Evolutionary conservation across 129 eudicot genomes (phyloP), one percentile per base, ranked within the genome.

Genomic region (Silybum marianum): DNA sequence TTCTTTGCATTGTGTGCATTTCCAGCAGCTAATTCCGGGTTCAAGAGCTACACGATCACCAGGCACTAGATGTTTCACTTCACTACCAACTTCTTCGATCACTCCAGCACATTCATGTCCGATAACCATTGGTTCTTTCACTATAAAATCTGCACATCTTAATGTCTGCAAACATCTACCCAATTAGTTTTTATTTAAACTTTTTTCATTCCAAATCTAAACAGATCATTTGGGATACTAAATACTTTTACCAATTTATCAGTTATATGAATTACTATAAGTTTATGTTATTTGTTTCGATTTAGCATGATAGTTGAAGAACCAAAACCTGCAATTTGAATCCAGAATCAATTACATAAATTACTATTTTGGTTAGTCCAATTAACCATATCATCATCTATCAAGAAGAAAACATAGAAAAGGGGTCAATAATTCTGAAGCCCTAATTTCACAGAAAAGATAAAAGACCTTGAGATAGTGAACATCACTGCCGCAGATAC

Each of bases 101-200:
- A 90, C 75, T 22, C 95, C 95, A 2, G 95, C 92, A 80, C 95
- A 90, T 80, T 90, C 92, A 14, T 90, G 95, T 14, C 95, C 95
- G 7, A 88, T 90, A 5, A 90, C 95, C 95, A 90, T 88, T 5
- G 95, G 95, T 74, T 90, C 95, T 88, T 90, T 88, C 44, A 90
- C 95, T 22, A 90, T 51, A 78, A 84, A 88, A 80, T 90, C 89
- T 39, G 90, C 95, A 78, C 89, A 90, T 76, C 88, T 86, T 76
- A 90, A 75, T 67, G 86, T 81, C 95, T 86, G 83, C 62, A 70
- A 44, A 62, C 51, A 22, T 22, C 68, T 13, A 28, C n/a, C 60
- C 26, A 23, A 65, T 21, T 21, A 65, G 28, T 65, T n/a, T n/a
- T n/a, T n/a, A n/a, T n/a, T n/a, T n/a, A n/a, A n/a, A n/a, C n/a